phyloP scores from a whole-genome alignment of 1,284 basidiomycete genomes.

The Cutaneotrichosporon sp. region DNA sequence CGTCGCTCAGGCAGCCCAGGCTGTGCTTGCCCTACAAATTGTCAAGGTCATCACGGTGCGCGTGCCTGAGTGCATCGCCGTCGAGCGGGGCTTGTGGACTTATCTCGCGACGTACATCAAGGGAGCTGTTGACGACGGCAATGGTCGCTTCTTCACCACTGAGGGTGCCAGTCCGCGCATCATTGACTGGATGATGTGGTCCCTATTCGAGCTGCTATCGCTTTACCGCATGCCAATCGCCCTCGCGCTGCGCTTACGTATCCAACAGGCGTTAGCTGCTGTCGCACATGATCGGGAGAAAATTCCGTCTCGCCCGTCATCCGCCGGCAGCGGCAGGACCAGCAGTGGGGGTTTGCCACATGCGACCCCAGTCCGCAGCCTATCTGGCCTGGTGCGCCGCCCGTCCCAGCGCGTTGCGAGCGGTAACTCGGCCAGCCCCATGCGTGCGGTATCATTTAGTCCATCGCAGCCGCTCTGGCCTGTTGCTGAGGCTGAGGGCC shows the following conservation, averaged over 20 bases:
- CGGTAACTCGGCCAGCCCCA: not conserved
- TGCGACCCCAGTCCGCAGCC: not conserved
- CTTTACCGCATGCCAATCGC: constrained; percentile 61
- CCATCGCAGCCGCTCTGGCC: not conserved
- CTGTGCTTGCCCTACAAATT: constrained; percentile 59
- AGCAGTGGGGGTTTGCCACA: not conserved
- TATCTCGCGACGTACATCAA: constrained; percentile 21
- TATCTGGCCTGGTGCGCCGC: constrained; percentile 8
- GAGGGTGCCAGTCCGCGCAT: constrained; percentile 18
- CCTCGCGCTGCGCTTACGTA: constrained; percentile 60
- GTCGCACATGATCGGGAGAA: not conserved
- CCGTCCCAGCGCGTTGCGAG: constrained; percentile 4
- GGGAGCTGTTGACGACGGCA: constrained; percentile 19
- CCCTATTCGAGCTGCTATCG: constrained; percentile 62
- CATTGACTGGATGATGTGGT: constrained; percentile 70
- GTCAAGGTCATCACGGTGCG: constrained; percentile 65
- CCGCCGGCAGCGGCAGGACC: not conserved
- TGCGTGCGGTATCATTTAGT: not conserved
- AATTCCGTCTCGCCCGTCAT: not conserved
- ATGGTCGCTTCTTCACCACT: constrained; percentile 22
- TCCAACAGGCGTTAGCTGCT: constrained; percentile 43
- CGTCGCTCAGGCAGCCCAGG: constrained; percentile 18
- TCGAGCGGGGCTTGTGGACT: constrained; percentile 34
- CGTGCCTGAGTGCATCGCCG: constrained; percentile 45
- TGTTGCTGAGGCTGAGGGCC: not conserved